Evolutionary conservation across 164 flowering plant genomes (phyloP).

Genomic region (Magnolia officinalis): DNA sequence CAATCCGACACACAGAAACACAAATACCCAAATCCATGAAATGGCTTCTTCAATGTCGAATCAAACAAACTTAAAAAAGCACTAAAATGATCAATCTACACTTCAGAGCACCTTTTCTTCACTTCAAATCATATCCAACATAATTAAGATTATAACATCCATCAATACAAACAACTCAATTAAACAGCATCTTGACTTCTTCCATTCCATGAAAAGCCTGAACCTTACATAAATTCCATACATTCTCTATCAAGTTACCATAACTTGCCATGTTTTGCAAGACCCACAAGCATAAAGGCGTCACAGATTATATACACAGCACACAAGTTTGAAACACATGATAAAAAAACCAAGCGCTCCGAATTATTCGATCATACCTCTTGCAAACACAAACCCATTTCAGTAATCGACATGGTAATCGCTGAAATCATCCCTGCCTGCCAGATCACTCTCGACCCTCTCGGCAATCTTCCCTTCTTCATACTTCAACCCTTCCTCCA

Average conservation of each 20-base stretch:
- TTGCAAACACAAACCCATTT: constrained; percentile 6
- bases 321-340: background rate
- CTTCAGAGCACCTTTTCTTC: background rate
- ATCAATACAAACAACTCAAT: background rate
- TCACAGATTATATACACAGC: constrained; percentile 5
- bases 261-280: background rate
- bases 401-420: constrained; percentile 45
- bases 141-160: background rate
- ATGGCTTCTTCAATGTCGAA: background rate
- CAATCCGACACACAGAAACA: background rate
- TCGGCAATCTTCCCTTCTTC: constrained; percentile 63
- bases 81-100: background rate
- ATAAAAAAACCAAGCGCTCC: background rate
- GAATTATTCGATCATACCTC: constrained; percentile 12
- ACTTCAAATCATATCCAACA: background rate
- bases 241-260: background rate
- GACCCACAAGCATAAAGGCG: background rate
- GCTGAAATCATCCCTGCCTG: constrained; percentile 45
- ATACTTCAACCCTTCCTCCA: constrained; percentile 71
- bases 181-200: background rate
- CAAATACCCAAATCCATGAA: background rate
- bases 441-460: constrained; percentile 41
- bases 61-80: no score
- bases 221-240: background rate
- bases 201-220: constrained; percentile 7